These are phyloP conservation scores for Panus rudis DNA, from an alignment of 768 basidiomycete species.

Conservation along the genomic window DNA sequence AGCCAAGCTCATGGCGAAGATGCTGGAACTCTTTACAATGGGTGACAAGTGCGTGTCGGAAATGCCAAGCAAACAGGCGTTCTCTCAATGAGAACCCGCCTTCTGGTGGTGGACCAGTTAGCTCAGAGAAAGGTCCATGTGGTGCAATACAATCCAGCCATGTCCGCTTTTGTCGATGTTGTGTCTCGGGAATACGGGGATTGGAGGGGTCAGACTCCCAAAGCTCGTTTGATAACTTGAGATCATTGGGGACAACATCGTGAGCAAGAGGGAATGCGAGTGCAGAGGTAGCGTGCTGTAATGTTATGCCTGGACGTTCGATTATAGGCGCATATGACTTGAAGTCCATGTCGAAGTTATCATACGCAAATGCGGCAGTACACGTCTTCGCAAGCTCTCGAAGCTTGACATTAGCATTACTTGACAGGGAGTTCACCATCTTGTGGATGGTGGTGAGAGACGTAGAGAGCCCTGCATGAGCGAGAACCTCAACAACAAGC, in stretches of 20 bases:
- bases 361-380: conserved; percentile 27
- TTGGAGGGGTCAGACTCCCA: conserved; percentile 18
- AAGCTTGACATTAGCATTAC: conserved; percentile 1
- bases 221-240: conserved; percentile 26
- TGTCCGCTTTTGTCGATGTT: not conserved
- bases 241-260: conserved; percentile 15
- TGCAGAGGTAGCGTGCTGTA: conserved; percentile 30
- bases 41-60: conserved; percentile 19
- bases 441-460: conserved; percentile 1
- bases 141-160: not conserved
- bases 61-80: conserved; percentile 16
- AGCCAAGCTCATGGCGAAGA: not conserved
- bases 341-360: conserved; percentile 38
- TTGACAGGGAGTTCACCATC: conserved; percentile 2
- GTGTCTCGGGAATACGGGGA: not conserved
- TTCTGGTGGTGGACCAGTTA: not conserved
- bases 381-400: conserved; percentile 19
- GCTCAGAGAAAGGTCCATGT: not conserved
- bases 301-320: conserved; percentile 18
- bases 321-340: conserved; percentile 23
- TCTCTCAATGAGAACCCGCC: not conserved
- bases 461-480: conserved; percentile 2
- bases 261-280: conserved; percentile 23
- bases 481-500: conserved; percentile 13
- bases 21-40: conserved; percentile 17